Evolutionary conservation across 2,329 filamentous ascomycete genomes (phyloP).

Genomic region (Claviceps purpurea): DNA sequence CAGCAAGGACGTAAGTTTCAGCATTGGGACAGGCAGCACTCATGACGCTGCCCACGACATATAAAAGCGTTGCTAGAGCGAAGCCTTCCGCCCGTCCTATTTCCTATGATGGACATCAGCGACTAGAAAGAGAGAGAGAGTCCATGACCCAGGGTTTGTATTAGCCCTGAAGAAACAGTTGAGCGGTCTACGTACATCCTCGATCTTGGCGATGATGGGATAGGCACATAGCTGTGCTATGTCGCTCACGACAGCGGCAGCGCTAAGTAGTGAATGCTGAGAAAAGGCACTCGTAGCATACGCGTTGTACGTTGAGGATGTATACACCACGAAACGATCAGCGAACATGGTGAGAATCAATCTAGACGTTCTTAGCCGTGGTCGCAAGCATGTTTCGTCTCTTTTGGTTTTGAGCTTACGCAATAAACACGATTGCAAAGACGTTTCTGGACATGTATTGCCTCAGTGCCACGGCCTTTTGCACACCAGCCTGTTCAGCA

Average conservation of each 20-base stretch:
- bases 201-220: conserved; percentile 45
- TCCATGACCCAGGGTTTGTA: neutral
- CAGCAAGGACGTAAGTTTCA: conserved; percentile 37
- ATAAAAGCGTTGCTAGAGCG: conserved; percentile 18
- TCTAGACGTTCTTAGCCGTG: conserved; percentile 7
- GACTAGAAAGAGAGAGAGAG: neutral
- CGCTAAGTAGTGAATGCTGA: conserved; percentile 33
- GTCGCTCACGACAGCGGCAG: conserved; percentile 28
- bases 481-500: conserved; percentile 2
- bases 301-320: conserved; percentile 18
- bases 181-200: conserved; percentile 25
- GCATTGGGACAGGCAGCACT: conserved; percentile 42
- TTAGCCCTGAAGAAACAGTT: neutral
- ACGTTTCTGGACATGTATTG: conserved; percentile 14
- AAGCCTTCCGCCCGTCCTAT: conserved; percentile 45
- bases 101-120: conserved; percentile 15
- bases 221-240: conserved; percentile 39
- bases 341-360: conserved; percentile 19
- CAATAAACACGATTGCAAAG: conserved; percentile 12
- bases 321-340: conserved; percentile 18
- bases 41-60: conserved; percentile 35
- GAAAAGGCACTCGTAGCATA: conserved; percentile 26
- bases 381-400: neutral
- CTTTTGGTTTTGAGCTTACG: conserved; percentile 2
- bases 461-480: conserved; percentile 9